These are phyloP conservation scores for Umbelopsis ramanniana DNA, from an alignment of 192 early-diverging fungal species.

Conservation along the genomic window DNA sequence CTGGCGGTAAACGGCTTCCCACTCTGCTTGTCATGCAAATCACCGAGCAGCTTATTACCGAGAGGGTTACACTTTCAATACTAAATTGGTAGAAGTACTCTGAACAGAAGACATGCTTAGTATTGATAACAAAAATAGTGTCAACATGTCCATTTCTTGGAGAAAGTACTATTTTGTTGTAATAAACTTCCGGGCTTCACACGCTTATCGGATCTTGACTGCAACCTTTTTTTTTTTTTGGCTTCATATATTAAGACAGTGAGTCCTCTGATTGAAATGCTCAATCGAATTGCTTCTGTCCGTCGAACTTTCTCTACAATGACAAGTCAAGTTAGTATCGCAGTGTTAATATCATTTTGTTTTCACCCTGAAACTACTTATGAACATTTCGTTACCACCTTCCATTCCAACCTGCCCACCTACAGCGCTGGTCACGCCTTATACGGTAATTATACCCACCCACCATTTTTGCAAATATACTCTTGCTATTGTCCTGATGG, in stretches of 20 bases:
- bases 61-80: neutral
- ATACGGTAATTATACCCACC: conserved; percentile 7
- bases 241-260: conserved; percentile 2
- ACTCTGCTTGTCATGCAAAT: neutral
- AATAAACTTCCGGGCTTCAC: conserved; percentile 1
- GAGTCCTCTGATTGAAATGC: neutral
- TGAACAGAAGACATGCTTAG: neutral
- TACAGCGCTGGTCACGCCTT: conserved; percentile 13
- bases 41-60: neutral
- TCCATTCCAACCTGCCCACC: neutral
- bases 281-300: neutral
- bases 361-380: too few species aligned
- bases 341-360: neutral
- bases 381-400: neutral
- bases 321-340: neutral
- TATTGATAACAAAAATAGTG: neutral
- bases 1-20: neutral
- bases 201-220: conserved; percentile 8
- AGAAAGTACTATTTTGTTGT: neutral
- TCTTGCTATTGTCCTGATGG: neutral
- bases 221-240: conserved; percentile 14
- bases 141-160: neutral
- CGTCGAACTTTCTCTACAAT: conserved; percentile 3
- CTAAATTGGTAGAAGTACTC: conserved; percentile 8
- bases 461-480: neutral